These are phyloP conservation scores for Myxozyma udenii DNA, from an alignment of 805 yeast species.

Conservation along the genomic window DNA sequence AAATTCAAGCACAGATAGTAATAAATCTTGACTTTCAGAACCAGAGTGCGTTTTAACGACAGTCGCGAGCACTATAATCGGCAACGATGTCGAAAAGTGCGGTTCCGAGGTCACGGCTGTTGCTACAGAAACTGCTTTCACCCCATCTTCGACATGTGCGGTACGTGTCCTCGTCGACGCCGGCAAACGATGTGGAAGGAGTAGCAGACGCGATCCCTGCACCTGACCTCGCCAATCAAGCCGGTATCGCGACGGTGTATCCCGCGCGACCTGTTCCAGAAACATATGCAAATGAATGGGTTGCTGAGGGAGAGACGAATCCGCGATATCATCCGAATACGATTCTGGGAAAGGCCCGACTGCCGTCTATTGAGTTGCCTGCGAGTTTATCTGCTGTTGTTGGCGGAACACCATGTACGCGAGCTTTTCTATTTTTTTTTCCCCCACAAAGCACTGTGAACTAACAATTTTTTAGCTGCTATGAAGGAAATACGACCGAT, in stretches of 20 bases:
- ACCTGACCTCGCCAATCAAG: conserved; percentile 3
- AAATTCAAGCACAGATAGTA: too few species aligned
- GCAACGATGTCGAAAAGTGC: too few species aligned
- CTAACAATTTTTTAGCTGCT: conserved; percentile 1
- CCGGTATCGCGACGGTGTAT: not conserved
- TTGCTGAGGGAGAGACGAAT: not conserved
- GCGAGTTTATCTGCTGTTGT: conserved; percentile 5
- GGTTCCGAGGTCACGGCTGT: too few species aligned
- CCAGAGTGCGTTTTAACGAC: too few species aligned
- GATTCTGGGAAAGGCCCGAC: conserved; percentile 13
- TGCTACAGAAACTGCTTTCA: too few species aligned
- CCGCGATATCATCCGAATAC: conserved; percentile 21
- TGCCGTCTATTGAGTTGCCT: conserved; percentile 14
- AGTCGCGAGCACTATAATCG: too few species aligned
- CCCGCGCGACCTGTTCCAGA: conserved; percentile 13
- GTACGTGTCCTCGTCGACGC: too few species aligned
- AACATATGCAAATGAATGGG: conserved; percentile 11
- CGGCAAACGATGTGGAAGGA: too few species aligned
- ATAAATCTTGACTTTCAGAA: too few species aligned
- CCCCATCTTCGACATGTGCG: too few species aligned
- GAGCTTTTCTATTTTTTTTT: not conserved
- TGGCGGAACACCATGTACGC: conserved; percentile 22
- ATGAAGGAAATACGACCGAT: conserved; percentile 14
- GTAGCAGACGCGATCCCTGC: conserved; percentile 8
- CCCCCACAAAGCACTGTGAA: not conserved